These are phyloP conservation scores for Jacaranda copaia DNA, from an alignment of 257 asterid genomes.

Conservation along the genomic window DNA sequence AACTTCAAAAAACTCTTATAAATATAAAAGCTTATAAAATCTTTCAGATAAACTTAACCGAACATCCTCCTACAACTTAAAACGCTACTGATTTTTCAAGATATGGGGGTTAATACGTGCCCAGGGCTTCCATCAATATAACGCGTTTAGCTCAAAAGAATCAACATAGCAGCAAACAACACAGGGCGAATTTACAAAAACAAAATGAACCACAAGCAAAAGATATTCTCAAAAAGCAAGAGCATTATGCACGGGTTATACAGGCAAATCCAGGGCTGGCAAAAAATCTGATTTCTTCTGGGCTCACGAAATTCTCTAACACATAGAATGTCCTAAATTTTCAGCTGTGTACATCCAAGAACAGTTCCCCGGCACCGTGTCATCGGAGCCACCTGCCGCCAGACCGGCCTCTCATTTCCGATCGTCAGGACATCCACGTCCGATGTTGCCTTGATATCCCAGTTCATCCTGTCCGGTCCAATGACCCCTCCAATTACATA, in stretches of 20 bases:
- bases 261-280: slow-evolving; percentile 27
- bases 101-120: no score
- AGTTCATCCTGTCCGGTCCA: slow-evolving; percentile 85
- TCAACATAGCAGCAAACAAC: background rate
- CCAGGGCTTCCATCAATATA: no score
- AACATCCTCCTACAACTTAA: no score
- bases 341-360: slow-evolving; percentile 88
- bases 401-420: slow-evolving; percentile 74
- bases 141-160: no score
- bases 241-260: background rate
- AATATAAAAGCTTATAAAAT: no score
- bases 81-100: no score
- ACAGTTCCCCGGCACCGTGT: slow-evolving; percentile 85
- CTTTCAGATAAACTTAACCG: no score
- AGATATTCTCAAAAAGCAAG: background rate
- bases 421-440: slow-evolving; percentile 81
- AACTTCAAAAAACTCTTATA: no score
- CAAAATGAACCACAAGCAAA: slow-evolving; percentile 24
- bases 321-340: slow-evolving; percentile 52
- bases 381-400: slow-evolving; percentile 95
- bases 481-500: slow-evolving; percentile 91
- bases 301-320: background rate
- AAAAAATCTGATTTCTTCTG: slow-evolving; percentile 25
- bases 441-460: slow-evolving; percentile 75
- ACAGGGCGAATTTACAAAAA: slow-evolving; percentile 28